Evolutionary conservation across 1,139 yeast genomes (phyloP), one percentile per base, ranked within the genome.

Genomic region (Entelexis paramagnoliae): DNA sequence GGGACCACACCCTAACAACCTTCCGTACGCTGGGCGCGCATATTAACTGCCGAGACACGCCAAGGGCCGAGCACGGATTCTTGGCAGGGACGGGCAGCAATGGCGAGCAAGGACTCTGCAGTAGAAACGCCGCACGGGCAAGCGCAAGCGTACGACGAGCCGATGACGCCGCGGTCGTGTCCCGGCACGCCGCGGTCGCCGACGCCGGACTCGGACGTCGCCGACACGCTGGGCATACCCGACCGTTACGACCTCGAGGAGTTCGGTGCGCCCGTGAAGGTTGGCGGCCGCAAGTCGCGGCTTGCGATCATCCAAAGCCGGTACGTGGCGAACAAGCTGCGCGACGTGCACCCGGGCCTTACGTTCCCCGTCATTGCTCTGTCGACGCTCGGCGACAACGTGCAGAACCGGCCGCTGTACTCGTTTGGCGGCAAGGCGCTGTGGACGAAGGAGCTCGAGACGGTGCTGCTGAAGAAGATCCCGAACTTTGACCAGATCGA

Each of bases 361-460:
- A 73, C 80, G 51, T 82, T 89, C 60, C 78, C 83, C 32, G 83
- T 91, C 32, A 71, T 85, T 22, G 93, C 95, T 4, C 74, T 87
- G 47, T 77, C 82, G 46, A 91, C 98, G 0, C 73, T 91, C 42
- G 98, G 97, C 26, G 98, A 91, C 70, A 83, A 85, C 65, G 81
- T 83, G 38, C 91, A 81, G 65, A 77, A 77, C 62, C 82, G 80
- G 63, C 96, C 98, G 5, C 73, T 91, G 51, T 93, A 91, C 67
- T 78, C 95, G 7, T 91, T 91, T 69, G 97, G 96, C 36, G 98
- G 98, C 28, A 91, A 91, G 66, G 80, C 96, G 0, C 69, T 91
- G 42, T 91, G 98, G 98, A 91, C 98, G 11, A 85, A 87, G 64
- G 98, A 91, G 67, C 74, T 91, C 56, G 98, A 91, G 68, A 82